Conservation (phyloP, 805 yeast species). For the Yarrowia sp. region DNA sequence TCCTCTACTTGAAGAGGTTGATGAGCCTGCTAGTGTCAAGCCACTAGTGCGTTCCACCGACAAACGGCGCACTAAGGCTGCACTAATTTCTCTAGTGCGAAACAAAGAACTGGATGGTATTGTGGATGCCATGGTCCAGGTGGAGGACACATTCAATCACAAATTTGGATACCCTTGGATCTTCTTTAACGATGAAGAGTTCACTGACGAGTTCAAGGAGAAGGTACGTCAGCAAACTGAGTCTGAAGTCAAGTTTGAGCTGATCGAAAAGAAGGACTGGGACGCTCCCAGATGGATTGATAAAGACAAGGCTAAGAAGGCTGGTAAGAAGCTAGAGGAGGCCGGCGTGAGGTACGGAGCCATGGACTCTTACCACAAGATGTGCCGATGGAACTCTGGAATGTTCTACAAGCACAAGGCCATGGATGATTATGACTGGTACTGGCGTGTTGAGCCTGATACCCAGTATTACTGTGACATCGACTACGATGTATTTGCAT, state of each 20-base stretch:
- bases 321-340: constrained; percentile 36
- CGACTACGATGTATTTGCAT: constrained; percentile 70
- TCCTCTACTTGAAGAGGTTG: constrained; percentile 10
- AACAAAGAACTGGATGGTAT: constrained; percentile 56
- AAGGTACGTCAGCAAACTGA: constrained; percentile 41
- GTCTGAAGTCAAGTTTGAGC: constrained; percentile 48
- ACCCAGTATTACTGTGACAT: constrained; percentile 82
- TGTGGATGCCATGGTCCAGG: constrained; percentile 51
- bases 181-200: constrained; percentile 68
- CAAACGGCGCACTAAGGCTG: constrained; percentile 56
- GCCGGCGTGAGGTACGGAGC: constrained; percentile 60
- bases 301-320: constrained; percentile 41
- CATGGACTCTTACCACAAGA: constrained; percentile 72
- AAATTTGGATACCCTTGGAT: constrained; percentile 80
- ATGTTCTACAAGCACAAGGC: constrained; percentile 78
- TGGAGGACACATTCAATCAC: constrained; percentile 62
- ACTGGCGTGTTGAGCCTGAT: constrained; percentile 94
- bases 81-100: constrained; percentile 68
- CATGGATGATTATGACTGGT: constrained; percentile 72
- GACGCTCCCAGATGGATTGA: constrained; percentile 58
- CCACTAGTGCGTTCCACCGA: constrained; percentile 14
- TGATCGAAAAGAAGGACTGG: constrained; percentile 49
- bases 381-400: constrained; percentile 95
- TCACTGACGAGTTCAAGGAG: constrained; percentile 54
- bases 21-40: neutral